Evolutionary conservation across 2,329 filamentous ascomycete species (phyloP).

Genomic region (Cladosporium austrohemisphaericum): DNA sequence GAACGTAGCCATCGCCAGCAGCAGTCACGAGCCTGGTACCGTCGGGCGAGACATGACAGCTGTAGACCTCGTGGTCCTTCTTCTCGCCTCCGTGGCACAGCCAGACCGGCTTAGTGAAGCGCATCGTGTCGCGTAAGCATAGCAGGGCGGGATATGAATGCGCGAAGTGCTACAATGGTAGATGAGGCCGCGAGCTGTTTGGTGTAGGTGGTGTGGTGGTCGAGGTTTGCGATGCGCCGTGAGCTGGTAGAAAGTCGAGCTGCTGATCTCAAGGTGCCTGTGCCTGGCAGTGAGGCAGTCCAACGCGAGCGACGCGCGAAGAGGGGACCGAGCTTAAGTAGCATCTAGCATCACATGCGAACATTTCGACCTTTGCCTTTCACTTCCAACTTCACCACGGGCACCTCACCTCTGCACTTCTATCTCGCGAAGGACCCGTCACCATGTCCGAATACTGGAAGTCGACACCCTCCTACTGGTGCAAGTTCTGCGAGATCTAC

Average conservation of each 20-base stretch:
- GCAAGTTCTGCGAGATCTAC: conserved; percentile 89
- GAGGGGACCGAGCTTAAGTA: neutral
- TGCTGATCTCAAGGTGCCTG: neutral
- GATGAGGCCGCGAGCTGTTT: neutral
- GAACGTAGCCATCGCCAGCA: conserved; percentile 94
- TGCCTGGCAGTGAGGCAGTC: no score
- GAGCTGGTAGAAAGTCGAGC: neutral
- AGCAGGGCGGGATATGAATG: neutral
- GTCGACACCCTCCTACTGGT: conserved; percentile 95
- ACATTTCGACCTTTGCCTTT: neutral
- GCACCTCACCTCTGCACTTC: neutral
- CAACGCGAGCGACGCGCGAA: no score
- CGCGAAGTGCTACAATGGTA: neutral
- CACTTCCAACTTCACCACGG: neutral
- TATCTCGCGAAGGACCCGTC: neutral
- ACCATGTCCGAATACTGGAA: conserved; percentile 98
- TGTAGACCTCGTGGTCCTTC: conserved; percentile 98
- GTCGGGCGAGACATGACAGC: conserved; percentile 94
- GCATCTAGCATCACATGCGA: conserved; percentile 5
- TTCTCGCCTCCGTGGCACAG: conserved; percentile 94
- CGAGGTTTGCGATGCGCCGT: conserved; percentile 1
- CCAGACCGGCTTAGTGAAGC: conserved; percentile 89
- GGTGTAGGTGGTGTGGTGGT: neutral
- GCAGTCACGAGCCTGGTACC: conserved; percentile 88
- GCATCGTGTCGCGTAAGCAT: conserved; percentile 34